Evolutionary conservation across 2,329 filamentous ascomycete species (phyloP).

Genomic region (Phyllosticta citrichinensis): DNA sequence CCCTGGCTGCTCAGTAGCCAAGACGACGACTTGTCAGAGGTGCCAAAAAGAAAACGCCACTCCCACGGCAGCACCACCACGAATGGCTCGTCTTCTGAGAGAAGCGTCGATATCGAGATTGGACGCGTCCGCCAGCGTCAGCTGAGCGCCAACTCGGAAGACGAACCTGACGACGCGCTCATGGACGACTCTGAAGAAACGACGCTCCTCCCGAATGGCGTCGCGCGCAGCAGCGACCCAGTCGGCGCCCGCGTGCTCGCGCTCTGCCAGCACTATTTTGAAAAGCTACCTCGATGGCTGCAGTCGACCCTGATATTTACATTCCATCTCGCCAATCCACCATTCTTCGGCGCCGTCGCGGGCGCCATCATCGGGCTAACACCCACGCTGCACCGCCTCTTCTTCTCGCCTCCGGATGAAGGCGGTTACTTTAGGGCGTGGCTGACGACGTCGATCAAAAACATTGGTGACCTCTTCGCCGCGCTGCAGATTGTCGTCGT

Average conservation of each 20-base stretch:
- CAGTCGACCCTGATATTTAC: constrained; percentile 33
- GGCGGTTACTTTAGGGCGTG: constrained; percentile 58
- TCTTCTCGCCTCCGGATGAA: constrained; percentile 48
- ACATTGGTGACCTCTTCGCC: constrained; percentile 54
- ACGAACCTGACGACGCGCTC: constrained; percentile 16
- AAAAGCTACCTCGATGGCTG: constrained; percentile 26
- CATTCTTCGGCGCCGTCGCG: constrained; percentile 49
- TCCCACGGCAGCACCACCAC: constrained; percentile 13
- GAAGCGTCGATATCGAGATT: constrained; percentile 11
- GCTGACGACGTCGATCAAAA: constrained; percentile 52
- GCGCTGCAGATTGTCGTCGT: constrained; percentile 56
- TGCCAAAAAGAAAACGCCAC: constrained; percentile 19
- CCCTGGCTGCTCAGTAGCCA: constrained; percentile 46
- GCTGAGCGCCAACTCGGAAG: constrained; percentile 15
- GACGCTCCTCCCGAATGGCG: constrained; percentile 38
- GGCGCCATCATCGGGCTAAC: constrained; percentile 51
- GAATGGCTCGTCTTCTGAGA: neutral
- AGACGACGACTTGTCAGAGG: constrained; percentile 29
- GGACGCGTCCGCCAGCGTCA: constrained; percentile 12
- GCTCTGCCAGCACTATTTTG: constrained; percentile 25
- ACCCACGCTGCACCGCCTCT: constrained; percentile 49
- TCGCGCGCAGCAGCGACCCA: constrained; percentile 20
- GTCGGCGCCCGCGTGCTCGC: constrained; percentile 25
- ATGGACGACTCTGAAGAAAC: constrained; percentile 35
- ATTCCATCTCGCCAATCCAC: constrained; percentile 50